These are phyloP conservation scores for Candida quercuum DNA, from an alignment of 805 yeast genomes.

Conservation along the genomic window DNA sequence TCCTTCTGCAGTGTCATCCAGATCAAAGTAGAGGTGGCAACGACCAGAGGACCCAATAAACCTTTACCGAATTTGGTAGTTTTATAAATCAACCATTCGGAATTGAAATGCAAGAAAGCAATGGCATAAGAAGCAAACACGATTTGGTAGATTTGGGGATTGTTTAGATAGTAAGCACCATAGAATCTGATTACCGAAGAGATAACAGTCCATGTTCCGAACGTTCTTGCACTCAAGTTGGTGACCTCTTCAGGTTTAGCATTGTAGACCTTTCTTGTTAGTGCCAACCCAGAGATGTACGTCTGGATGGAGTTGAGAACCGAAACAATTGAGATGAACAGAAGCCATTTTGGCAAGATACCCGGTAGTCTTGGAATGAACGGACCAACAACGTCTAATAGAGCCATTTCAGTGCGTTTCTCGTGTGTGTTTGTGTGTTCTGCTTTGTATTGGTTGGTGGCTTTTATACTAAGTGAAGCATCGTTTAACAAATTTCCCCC, in stretches of 20 bases:
- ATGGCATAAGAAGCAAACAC: conserved; percentile 75
- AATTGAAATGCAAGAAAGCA: conserved; percentile 77
- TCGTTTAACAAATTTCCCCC: neutral
- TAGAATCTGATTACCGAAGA: conserved; percentile 80
- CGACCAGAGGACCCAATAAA: conserved; percentile 81
- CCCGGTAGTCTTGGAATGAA: conserved; percentile 44
- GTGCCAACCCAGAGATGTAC: conserved; percentile 64
- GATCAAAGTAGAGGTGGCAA: conserved; percentile 60
- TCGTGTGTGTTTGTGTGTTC: neutral
- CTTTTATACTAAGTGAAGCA: neutral
- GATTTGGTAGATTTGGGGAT: conserved; percentile 69
- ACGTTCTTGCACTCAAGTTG: conserved; percentile 83
- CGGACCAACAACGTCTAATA: conserved; percentile 30
- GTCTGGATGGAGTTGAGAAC: conserved; percentile 87
- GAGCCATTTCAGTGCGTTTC: conserved; percentile 21
- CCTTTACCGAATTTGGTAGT: conserved; percentile 87
- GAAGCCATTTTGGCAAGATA: conserved; percentile 68
- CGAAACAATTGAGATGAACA: conserved; percentile 84
- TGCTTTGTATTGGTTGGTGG: neutral
- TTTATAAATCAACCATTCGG: conserved; percentile 75
- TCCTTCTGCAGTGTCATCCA: conserved; percentile 81
- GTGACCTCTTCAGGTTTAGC: conserved; percentile 56
- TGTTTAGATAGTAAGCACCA: conserved; percentile 74
- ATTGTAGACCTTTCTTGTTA: conserved; percentile 79
- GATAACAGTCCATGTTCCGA: conserved; percentile 96